Percentiles rank a stretch among this genome's conserved stretches.
These are phyloP conservation scores for Claviceps fusiformis DNA, from an alignment of 2,329 filamentous ascomycete species.

Conservation along the genomic window DNA sequence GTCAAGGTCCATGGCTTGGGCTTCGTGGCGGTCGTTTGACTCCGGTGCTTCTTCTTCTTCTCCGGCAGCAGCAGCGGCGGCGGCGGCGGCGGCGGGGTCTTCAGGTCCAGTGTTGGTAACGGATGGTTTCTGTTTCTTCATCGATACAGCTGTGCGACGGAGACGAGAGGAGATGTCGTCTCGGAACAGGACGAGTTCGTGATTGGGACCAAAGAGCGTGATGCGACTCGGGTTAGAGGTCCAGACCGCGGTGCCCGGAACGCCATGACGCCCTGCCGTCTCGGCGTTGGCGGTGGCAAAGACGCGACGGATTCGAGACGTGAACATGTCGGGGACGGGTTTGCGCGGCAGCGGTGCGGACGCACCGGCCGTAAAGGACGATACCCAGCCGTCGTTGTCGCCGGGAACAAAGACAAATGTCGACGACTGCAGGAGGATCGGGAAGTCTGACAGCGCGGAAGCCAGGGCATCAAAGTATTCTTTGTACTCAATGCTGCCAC, in stretches of 20 bases:
- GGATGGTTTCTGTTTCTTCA: constrained; percentile 38
- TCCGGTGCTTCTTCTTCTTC: constrained; percentile 13
- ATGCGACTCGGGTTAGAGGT: constrained; percentile 76
- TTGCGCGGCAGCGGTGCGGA: constrained; percentile 57
- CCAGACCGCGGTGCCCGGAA: constrained; percentile 56
- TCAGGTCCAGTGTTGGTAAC: neutral
- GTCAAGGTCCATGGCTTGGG: constrained; percentile 20
- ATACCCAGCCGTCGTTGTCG: constrained; percentile 95
- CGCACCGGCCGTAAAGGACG: constrained; percentile 66
- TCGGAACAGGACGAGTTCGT: constrained; percentile 76
- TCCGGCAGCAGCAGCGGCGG: constrained; percentile 18
- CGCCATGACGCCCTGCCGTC: constrained; percentile 34
- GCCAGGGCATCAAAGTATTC: constrained; percentile 88
- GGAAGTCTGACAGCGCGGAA: constrained; percentile 69
- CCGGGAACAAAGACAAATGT: constrained; percentile 91
- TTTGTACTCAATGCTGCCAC: constrained; percentile 89
- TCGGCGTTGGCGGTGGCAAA: constrained; percentile 71
- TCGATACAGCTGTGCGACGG: constrained; percentile 59
- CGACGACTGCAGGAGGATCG: constrained; percentile 59
- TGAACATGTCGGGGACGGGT: constrained; percentile 76
- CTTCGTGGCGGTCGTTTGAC: constrained; percentile 9
- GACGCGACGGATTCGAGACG: constrained; percentile 66
- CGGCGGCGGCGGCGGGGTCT: no score
- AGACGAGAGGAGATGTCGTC: constrained; percentile 77
- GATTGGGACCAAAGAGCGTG: constrained; percentile 71